These are phyloP conservation scores for Eucalyptus lansdowneana DNA, from an alignment of 345 rosid species.

Conservation along the genomic window DNA sequence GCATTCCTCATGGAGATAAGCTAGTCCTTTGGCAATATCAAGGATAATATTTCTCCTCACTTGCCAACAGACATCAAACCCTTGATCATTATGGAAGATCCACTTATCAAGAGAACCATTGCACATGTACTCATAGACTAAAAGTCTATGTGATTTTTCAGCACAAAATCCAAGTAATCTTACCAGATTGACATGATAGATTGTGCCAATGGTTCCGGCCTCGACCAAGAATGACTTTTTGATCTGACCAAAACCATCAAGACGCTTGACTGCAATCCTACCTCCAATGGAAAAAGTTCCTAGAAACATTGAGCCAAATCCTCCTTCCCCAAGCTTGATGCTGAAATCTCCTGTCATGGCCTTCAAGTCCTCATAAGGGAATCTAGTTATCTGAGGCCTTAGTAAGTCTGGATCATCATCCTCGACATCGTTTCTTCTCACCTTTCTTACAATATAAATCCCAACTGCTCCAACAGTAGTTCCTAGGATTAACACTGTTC, in stretches of 20 bases:
- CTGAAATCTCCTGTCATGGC: not conserved
- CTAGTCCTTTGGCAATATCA: not conserved
- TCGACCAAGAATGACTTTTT: not conserved
- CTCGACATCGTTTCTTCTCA: not conserved
- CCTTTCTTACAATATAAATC: too few species aligned
- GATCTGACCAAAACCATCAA: not conserved
- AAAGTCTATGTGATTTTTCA: not conserved
- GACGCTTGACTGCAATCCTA: not conserved
- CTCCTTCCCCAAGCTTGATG: not conserved
- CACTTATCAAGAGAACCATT: not conserved
- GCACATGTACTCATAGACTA: not conserved
- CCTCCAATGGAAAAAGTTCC: not conserved
- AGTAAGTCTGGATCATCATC: not conserved
- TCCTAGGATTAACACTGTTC: rapidly evolving
- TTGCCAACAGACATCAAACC: not conserved
- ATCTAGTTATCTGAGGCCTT: not conserved
- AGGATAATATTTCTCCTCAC: not conserved
- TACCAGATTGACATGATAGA: not conserved
- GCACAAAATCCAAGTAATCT: not conserved
- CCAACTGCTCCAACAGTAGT: rapidly evolving
- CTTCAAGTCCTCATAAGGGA: not conserved
- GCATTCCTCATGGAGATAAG: not conserved
- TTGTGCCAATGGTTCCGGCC: not conserved
- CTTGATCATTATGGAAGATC: not conserved
- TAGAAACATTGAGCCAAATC: not conserved